phyloP scores from a whole-genome alignment of 345 rosid genomes.

The Gynandropsis gynandra region DNA sequence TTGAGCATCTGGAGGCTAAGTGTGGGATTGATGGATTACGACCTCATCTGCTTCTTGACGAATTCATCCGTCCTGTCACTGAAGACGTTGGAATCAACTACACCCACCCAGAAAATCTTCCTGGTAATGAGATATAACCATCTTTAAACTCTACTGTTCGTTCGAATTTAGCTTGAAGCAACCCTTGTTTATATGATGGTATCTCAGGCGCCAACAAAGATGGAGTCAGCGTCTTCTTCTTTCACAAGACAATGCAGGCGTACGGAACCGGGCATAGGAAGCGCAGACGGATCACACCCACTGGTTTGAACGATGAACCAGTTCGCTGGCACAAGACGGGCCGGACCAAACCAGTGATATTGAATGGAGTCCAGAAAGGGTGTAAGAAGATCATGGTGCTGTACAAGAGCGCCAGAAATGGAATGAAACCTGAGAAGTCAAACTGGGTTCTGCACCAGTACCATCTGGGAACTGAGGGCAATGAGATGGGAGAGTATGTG shows the following conservation, averaged over 20 bases:
- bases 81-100: slow-evolving; percentile 72
- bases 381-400: slow-evolving; percentile 95
- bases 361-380: slow-evolving; percentile 59
- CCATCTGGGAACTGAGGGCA: slow-evolving; percentile 70
- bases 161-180: too few relatives aligned
- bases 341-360: slow-evolving; percentile 54
- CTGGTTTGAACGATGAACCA: slow-evolving; percentile 36
- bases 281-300: slow-evolving; percentile 73
- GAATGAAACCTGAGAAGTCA: slow-evolving; percentile 61
- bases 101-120: slow-evolving; percentile 89
- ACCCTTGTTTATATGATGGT: too few relatives aligned
- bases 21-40: slow-evolving; percentile 50
- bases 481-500: slow-evolving; percentile 71
- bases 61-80: slow-evolving; percentile 58
- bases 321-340: slow-evolving; percentile 99
- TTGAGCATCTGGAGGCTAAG: slow-evolving; percentile 70
- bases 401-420: slow-evolving; percentile 61
- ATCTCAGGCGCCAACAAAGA: slow-evolving; percentile 88
- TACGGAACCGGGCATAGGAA: slow-evolving; percentile 88
- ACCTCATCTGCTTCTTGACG: slow-evolving; percentile 54
- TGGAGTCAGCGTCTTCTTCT: slow-evolving; percentile 75
- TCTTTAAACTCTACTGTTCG: too few relatives aligned
- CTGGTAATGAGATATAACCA: too few relatives aligned
- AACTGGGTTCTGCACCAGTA: slow-evolving; percentile 91
- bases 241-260: slow-evolving; percentile 69